Evolutionary conservation across 73 alveolate genomes (phyloP), one percentile per base, ranked within the genome.

Genomic region (Stentor roeselii): DNA sequence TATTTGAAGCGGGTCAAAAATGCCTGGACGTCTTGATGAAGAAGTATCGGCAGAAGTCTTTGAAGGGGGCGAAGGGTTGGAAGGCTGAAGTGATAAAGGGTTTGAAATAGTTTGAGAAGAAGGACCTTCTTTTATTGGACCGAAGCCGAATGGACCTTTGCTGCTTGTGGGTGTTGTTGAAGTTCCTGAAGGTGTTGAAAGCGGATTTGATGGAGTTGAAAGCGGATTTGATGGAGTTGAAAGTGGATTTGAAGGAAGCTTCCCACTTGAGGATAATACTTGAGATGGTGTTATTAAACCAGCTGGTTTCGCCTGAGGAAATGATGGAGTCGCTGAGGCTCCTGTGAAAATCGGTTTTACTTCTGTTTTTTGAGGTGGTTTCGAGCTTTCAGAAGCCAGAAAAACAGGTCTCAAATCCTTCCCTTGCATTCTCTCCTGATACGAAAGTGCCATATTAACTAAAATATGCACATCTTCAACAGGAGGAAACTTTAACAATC

Each of bases 401-500:
- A n/a, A 58, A 31, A 31, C 15, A 31, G 35, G 74, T 58, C 27
- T 58, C 74, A 21, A 21, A 21, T 58, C 1, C 80, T 40, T 2
- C 6, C 41, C 80, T 67, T 67, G 41, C n/a, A 67, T 67, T 30
- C 80, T 67, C 34, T 67, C 50, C 34, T 67, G 21, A 2, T 67
- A 67, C n/a, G 50, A n/a, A 27, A 67, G 41, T 40, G 42, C 84
- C 84, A 76, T 76, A 76, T 39, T 39, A 37, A 76, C 37, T 36
- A 76, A 67, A 2, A 41, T 30, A 2, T 37, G 60, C 3, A 76
- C 84, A 76, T 76, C 84, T 76, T 76, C 84, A n/a, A 76, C 84
- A 0, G 84, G 84, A 21, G 84, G 84, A 76, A 39, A 76, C 37
- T 76, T 76, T n/a, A 76, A 27, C 15, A 76, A 35, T 39, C 84